These are phyloP conservation scores for Globisporangium radiosum DNA, from an alignment of 352 stramenopile genomes.

Conservation along the genomic window DNA sequence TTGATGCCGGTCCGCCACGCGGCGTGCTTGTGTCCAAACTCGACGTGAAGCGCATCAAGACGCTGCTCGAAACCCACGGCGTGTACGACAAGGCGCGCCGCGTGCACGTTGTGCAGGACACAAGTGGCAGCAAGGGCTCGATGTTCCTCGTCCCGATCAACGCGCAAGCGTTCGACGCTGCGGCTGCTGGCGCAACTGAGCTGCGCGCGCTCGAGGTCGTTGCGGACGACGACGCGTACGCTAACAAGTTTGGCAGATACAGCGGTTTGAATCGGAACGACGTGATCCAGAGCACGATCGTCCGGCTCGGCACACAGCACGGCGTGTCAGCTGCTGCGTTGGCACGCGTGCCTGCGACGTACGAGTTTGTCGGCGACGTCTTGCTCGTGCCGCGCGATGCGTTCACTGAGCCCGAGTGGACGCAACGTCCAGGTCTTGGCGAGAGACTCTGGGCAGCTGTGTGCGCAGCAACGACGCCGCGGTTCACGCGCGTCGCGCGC, in stretches of 20 bases:
- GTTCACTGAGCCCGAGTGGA: conserved; percentile 62
- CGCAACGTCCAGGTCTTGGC: conserved; percentile 1
- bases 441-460: conserved; percentile 50
- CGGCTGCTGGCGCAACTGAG: conserved; percentile 18
- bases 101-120: conserved; percentile 35
- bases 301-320: conserved; percentile 43
- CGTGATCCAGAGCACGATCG: conserved; percentile 50
- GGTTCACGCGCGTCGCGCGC: conserved; percentile 66
- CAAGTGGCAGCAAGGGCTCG: conserved; percentile 10
- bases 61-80: conserved; percentile 41
- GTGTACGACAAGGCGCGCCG: conserved; percentile 81
- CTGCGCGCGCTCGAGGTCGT: conserved; percentile 36
- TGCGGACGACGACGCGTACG: conserved; percentile 49
- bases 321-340: conserved; percentile 25
- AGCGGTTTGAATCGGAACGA: conserved; percentile 72
- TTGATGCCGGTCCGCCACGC: conserved; percentile 5
- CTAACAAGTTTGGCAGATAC: conserved; percentile 72
- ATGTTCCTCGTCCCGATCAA: conserved; percentile 63
- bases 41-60: conserved; percentile 78
- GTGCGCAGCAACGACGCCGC: conserved; percentile 39
- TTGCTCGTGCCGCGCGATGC: conserved; percentile 59
- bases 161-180: conserved; percentile 22
- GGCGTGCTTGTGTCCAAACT: conserved; percentile 51
- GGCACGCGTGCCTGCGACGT: conserved; percentile 49
- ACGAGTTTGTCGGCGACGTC: conserved; percentile 75